Percentiles rank a stretch among this genome's conserved stretches.
Evolutionary conservation across 208 protist genomes (phyloP).

Genomic region (Wallacemonas sp.): DNA sequence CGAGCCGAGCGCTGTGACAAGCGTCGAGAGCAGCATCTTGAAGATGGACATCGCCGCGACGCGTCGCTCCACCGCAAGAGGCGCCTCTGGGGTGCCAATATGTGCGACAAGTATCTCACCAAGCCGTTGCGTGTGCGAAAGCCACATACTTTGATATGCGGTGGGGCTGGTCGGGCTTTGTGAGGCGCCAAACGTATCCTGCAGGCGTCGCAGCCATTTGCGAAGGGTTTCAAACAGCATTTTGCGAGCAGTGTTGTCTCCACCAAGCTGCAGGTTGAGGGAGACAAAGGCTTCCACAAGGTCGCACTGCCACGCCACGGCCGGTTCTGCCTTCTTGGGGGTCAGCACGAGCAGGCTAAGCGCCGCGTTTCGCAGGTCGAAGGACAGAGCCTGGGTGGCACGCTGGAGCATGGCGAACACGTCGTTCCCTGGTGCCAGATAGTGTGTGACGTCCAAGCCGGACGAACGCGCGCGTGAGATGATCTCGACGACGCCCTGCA

Average conservation of each 20-base stretch:
- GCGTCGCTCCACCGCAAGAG: conserved; percentile 59
- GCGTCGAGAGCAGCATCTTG: conserved; percentile 28
- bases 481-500: conserved; percentile 78
- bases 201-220: conserved; percentile 71
- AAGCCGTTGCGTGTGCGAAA: conserved; percentile 31
- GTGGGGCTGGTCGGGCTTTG: background rate
- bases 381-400: conserved; percentile 42
- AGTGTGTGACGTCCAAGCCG: conserved; percentile 58
- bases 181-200: conserved; percentile 25
- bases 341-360: conserved; percentile 66
- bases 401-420: conserved; percentile 39
- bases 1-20: background rate
- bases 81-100: conserved; percentile 39
- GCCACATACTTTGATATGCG: conserved; percentile 12
- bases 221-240: conserved; percentile 54
- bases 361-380: conserved; percentile 66
- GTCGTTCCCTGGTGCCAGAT: conserved; percentile 28
- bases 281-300: conserved; percentile 76
- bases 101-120: conserved; percentile 41
- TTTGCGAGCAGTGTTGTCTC: conserved; percentile 72
- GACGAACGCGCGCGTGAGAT: conserved; percentile 52
- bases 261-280: conserved; percentile 80
- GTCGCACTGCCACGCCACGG: conserved; percentile 59
- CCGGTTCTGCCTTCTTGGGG: conserved; percentile 48
- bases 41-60: conserved; percentile 56